Evolutionary conservation across 1,284 basidiomycete genomes (phyloP).

Genomic region (Puccinia triticina): DNA sequence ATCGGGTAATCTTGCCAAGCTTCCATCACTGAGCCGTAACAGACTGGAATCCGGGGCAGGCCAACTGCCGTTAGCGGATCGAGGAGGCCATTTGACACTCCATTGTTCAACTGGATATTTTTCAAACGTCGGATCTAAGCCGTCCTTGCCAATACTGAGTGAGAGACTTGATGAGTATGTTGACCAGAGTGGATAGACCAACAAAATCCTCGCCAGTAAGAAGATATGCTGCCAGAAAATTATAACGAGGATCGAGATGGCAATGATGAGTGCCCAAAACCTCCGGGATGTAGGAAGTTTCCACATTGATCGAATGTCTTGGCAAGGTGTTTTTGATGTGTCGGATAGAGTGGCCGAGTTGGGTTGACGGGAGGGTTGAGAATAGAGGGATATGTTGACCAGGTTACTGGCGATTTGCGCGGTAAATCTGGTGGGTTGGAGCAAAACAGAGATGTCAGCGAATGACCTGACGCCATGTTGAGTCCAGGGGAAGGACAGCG

Average conservation of each 20-base stretch:
- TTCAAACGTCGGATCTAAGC: conserved; percentile 37
- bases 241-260: conserved; percentile 11
- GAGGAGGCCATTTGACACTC: conserved; percentile 42
- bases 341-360: background rate
- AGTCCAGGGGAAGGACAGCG: too few species aligned
- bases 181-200: conserved; percentile 43
- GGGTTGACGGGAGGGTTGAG: background rate
- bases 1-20: conserved; percentile 35
- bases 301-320: conserved; percentile 3
- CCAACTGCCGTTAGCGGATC: conserved; percentile 17
- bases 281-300: conserved; percentile 37
- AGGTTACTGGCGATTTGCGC: background rate
- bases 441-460: background rate
- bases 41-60: conserved; percentile 27
- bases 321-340: too few species aligned
- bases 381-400: background rate
- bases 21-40: conserved; percentile 32
- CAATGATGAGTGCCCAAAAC: conserved; percentile 23
- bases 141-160: conserved; percentile 28
- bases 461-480: too few species aligned
- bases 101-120: conserved; percentile 42
- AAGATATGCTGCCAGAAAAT: conserved; percentile 45
- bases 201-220: conserved; percentile 18
- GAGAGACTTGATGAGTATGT: conserved; percentile 18
- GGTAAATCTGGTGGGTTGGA: background rate